These are phyloP conservation scores for Stereum hirsutum DNA, from an alignment of 1,284 basidiomycete genomes.

Conservation along the genomic window DNA sequence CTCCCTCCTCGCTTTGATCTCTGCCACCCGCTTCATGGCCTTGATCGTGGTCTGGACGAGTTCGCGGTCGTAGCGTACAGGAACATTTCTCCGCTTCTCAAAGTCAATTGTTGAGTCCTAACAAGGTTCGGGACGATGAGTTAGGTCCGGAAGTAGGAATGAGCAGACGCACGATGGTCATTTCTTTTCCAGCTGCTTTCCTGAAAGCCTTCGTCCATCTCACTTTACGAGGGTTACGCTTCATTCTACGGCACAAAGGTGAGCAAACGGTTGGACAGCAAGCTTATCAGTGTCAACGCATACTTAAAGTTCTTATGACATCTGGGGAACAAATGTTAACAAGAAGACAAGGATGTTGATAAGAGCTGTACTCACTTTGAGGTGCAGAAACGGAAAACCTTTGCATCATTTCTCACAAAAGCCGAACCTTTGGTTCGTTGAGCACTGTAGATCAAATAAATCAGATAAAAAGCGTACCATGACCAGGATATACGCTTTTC, in stretches of 20 bases:
- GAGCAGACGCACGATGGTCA: conserved; percentile 81
- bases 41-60: conserved; percentile 91
- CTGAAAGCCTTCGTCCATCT: conserved; percentile 99
- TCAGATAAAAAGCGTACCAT: conserved; percentile 43
- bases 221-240: conserved; percentile 98
- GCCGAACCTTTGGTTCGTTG: conserved; percentile 52
- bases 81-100: conserved; percentile 97
- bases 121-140: conserved; percentile 1
- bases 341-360: conserved; percentile 9
- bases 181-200: conserved; percentile 98
- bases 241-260: conserved; percentile 67
- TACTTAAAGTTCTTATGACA: conserved; percentile 99
- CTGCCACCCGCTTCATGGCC: conserved; percentile 93
- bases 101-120: conserved; percentile 99
- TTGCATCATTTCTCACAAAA: conserved; percentile 95
- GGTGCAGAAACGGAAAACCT: conserved; percentile 94
- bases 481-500: conserved; percentile 90
- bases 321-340: conserved; percentile 29
- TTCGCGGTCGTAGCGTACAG: conserved; percentile 96
- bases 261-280: not conserved
- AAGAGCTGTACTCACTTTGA: conserved; percentile 64
- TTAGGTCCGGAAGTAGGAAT: not conserved
- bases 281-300: conserved; percentile 11
- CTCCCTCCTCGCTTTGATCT: conserved; percentile 90
- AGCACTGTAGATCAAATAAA: not conserved